These are phyloP conservation scores for Teratosphaeriaceae sp. DNA, from an alignment of 2,329 filamentous ascomycete species.

Conservation along the genomic window DNA sequence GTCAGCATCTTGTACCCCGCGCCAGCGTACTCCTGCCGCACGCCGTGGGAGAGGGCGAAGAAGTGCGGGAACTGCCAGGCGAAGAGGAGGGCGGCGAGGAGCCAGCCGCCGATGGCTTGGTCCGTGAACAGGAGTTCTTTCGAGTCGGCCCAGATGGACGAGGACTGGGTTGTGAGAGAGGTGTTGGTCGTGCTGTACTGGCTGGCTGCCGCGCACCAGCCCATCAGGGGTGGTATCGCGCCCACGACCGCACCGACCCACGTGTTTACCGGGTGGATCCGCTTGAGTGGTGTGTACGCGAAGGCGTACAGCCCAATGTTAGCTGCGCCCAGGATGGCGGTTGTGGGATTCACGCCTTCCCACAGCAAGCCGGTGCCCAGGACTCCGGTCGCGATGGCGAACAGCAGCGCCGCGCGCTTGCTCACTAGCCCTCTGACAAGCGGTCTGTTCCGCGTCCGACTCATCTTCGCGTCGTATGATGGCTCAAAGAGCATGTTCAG, in stretches of 20 bases:
- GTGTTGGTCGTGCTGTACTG: slow-evolving; percentile 57
- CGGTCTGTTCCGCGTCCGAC: slow-evolving; percentile 82
- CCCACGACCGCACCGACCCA: slow-evolving; percentile 93
- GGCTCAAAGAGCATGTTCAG: slow-evolving; percentile 97
- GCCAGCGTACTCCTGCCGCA: slow-evolving; percentile 78
- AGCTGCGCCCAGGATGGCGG: slow-evolving; percentile 71
- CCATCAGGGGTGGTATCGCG: slow-evolving; percentile 93
- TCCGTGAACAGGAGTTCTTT: slow-evolving; percentile 30
- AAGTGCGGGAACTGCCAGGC: slow-evolving; percentile 99
- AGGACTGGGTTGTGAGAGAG: slow-evolving; percentile 9
- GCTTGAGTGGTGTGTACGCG: slow-evolving; percentile 88
- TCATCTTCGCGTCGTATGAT: slow-evolving; percentile 85
- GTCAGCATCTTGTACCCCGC: slow-evolving; percentile 66
- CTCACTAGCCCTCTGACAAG: slow-evolving; percentile 76
- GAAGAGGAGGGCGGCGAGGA: slow-evolving; percentile 76
- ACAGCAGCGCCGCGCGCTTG: slow-evolving; percentile 63
- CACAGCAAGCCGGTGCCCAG: slow-evolving; percentile 68
- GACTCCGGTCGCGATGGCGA: slow-evolving; percentile 67
- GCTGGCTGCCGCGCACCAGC: slow-evolving; percentile 90
- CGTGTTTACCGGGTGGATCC: slow-evolving; percentile 78
- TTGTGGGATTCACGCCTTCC: slow-evolving; percentile 89
- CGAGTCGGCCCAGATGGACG: slow-evolving; percentile 22
- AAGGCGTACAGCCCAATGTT: slow-evolving; percentile 91
- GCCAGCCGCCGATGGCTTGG: slow-evolving; percentile 65
- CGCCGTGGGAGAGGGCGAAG: slow-evolving; percentile 84